These are phyloP conservation scores for Russula olivacea DNA, from an alignment of 768 basidiomycete genomes.

Conservation along the genomic window DNA sequence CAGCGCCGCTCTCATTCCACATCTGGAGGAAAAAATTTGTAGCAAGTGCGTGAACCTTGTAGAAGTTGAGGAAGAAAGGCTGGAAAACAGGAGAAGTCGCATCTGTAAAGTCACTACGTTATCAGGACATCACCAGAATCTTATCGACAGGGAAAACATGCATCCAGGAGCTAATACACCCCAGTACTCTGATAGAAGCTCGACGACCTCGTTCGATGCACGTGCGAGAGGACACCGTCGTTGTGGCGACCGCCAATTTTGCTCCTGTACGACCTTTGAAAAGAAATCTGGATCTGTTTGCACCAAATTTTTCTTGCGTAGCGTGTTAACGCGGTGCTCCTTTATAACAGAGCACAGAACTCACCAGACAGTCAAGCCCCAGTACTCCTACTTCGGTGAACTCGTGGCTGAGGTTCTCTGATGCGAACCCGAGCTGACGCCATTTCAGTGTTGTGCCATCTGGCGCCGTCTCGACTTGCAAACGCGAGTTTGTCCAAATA, in stretches of 20 bases:
- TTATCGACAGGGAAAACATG: slow-evolving; percentile 34
- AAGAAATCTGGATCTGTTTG: slow-evolving; percentile 65
- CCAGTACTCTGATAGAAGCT: slow-evolving; percentile 80
- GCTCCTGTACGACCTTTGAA: slow-evolving; percentile 75
- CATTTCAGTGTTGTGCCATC: slow-evolving; percentile 55
- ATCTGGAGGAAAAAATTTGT: slow-evolving; percentile 86
- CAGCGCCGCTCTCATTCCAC: slow-evolving; percentile 85
- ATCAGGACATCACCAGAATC: slow-evolving; percentile 10
- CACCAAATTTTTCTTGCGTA: slow-evolving; percentile 56
- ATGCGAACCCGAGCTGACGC: slow-evolving; percentile 72
- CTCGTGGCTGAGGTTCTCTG: slow-evolving; percentile 68
- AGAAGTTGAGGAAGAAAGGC: slow-evolving; percentile 84
- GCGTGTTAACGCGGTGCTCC: not conserved
- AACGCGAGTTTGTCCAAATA: slow-evolving; percentile 61
- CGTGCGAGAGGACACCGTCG: slow-evolving; percentile 78
- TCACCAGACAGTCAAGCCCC: slow-evolving; percentile 75
- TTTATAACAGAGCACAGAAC: slow-evolving; percentile 25
- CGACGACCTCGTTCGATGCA: slow-evolving; percentile 82
- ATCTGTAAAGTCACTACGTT: slow-evolving; percentile 38
- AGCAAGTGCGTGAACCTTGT: slow-evolving; percentile 72
- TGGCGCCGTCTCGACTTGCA: slow-evolving; percentile 48
- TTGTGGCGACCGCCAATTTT: slow-evolving; percentile 64
- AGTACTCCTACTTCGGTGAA: slow-evolving; percentile 74
- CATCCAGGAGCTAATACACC: slow-evolving; percentile 81
- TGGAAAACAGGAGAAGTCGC: slow-evolving; percentile 77